Conservation (phyloP, 2,329 filamentous ascomycete species). For the Fusarium palustre region DNA sequence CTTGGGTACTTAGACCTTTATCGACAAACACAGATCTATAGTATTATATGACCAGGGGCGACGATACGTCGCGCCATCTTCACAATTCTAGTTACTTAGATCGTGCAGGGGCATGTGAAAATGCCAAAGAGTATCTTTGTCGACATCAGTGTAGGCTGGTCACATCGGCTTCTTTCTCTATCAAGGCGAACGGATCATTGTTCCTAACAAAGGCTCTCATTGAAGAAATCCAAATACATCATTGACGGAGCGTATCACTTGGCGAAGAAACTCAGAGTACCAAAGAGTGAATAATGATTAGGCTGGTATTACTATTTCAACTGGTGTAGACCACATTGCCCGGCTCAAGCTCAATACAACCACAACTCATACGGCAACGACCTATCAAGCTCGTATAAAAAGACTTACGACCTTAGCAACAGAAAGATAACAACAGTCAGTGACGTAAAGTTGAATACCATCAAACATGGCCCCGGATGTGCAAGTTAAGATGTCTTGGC, state of each 20-base stretch:
- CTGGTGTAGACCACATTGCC: neutral
- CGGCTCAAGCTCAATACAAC: neutral
- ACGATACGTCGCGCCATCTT: neutral
- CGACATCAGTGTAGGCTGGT: neutral
- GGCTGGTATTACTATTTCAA: neutral
- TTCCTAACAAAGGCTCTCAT: neutral
- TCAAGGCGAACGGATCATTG: neutral
- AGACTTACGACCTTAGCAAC: neutral
- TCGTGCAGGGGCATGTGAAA: neutral
- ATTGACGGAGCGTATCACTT: no score
- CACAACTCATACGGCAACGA: neutral
- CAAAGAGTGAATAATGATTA: neutral
- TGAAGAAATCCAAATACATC: neutral
- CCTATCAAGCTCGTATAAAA: neutral
- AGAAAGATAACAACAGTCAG: neutral
- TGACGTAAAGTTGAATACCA: neutral
- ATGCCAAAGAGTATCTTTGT: neutral
- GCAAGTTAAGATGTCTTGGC: neutral
- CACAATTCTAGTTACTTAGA: neutral
- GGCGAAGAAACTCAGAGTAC: neutral
- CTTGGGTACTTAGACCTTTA: neutral
- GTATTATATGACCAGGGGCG: neutral
- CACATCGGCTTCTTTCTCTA: neutral
- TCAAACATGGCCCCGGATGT: slow-evolving; percentile 23
- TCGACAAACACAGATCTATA: neutral